Base-by-base conservation (phyloP, 2,329 filamentous ascomycete species). In the Fusarium verrucosum region DNA sequence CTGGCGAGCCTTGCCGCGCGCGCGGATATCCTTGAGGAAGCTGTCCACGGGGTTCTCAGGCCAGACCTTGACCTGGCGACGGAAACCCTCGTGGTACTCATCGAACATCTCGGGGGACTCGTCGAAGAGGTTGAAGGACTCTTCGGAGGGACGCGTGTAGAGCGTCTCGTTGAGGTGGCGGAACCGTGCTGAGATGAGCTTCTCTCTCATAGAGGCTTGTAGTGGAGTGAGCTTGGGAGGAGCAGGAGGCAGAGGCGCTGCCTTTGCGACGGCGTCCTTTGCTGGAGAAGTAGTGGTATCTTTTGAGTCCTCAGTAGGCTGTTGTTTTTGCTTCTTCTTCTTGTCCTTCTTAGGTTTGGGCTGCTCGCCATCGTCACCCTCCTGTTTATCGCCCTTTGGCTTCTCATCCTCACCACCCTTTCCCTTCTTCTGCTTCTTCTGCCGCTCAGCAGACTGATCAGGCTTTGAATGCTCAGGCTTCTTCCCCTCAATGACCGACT, bases 1-100 rank as follows among this genome's bases (percentile, higher is more conserved):
- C 32, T 73, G 66, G 23, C 77, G 77, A 19, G 87, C 78, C 43
- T 83, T 85, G 19, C 85, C 92, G n/a, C 94, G 87, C 16, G 79
- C 74, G 53, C 87, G 83, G 66, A 98, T 87, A 46, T 89, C 85
- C 25, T 80, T 75, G 65, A 97, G 89, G 79, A 96, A 98, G 56
- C 86, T 87, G 76, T 97, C 92, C 42, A 99, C 92, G 0, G 95
- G 95, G 78, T 99, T 99, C 74, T 94, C 92, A 9, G 95, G 95
- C 95, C 95, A 99, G 4, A 94, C 91, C 73, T 92, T 89, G 58
- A 98, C 95, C 80, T 99, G 95, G 50, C 94, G 91, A 2, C 94
- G 90, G 83, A 99, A 99, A 30, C 95, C 95, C 61, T 93, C 90
- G 79, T 99, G 95, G 78, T 99, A 99, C 79, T 98, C 94, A 69